phyloP scores from a whole-genome alignment of 2,329 filamentous ascomycete genomes.

The Aspergillus fischeri region DNA sequence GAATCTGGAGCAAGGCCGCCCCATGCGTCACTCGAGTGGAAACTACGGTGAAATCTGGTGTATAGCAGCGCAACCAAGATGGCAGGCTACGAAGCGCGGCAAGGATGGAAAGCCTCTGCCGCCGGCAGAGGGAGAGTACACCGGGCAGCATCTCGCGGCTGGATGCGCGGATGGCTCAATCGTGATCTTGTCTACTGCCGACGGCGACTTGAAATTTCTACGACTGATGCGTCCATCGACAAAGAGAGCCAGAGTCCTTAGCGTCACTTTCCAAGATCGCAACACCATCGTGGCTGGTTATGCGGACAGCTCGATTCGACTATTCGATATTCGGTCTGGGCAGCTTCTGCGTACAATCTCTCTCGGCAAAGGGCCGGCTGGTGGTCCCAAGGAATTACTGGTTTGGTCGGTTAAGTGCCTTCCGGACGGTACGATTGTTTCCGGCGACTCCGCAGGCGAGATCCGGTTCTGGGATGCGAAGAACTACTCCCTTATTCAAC shows the following conservation, averaged over 20 bases:
- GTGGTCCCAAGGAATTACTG: slow-evolving; percentile 77
- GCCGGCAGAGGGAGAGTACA: slow-evolving; percentile 36
- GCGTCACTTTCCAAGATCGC: slow-evolving; percentile 82
- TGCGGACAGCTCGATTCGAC: slow-evolving; percentile 91
- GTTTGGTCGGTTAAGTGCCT: slow-evolving; percentile 92
- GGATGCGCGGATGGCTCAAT: slow-evolving; percentile 91
- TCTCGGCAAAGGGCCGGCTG: slow-evolving; percentile 70
- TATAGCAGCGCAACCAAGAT: slow-evolving; percentile 75
- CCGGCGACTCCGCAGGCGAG: slow-evolving; percentile 91
- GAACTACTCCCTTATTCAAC: slow-evolving; percentile 82
- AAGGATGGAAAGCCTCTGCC: slow-evolving; percentile 34
- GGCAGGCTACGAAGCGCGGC: slow-evolving; percentile 35
- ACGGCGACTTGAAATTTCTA: slow-evolving; percentile 77
- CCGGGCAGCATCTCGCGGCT: slow-evolving; percentile 66
- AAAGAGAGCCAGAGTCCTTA: slow-evolving; percentile 85
- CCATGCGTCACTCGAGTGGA: slow-evolving; percentile 77
- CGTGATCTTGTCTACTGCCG: slow-evolving; percentile 79
- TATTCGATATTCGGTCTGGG: slow-evolving; percentile 80
- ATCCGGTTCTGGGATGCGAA: slow-evolving; percentile 91
- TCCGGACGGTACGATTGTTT: slow-evolving; percentile 83
- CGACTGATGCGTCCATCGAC: slow-evolving; percentile 71
- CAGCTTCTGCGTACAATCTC: slow-evolving; percentile 76
- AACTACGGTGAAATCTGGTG: slow-evolving; percentile 98
- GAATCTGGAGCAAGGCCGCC: slow-evolving; percentile 76
- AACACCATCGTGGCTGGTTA: slow-evolving; percentile 84